Conservation (phyloP, 108 stramenopile species). For the Cyclostephanos tholiformis region DNA sequence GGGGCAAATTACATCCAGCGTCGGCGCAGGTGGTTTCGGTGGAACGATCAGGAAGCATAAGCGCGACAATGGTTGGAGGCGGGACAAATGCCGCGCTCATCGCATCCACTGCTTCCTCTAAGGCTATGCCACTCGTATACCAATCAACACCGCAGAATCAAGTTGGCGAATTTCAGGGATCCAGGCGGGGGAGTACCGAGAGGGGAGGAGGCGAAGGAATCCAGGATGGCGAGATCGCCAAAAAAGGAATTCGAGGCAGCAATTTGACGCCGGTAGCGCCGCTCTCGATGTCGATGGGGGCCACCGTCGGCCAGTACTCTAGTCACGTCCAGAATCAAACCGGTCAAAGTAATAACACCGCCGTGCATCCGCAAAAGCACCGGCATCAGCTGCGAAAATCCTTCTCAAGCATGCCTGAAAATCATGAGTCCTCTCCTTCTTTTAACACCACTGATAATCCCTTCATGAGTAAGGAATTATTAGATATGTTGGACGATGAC, state of each 20-base stretch:
- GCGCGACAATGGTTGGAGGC: background rate
- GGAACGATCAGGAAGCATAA: background rate
- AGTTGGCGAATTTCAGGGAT: background rate
- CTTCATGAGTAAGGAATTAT: conserved; percentile 21
- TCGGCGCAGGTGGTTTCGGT: background rate
- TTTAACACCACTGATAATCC: conserved; percentile 31
- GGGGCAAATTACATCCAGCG: background rate
- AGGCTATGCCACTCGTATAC: background rate
- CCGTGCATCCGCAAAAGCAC: background rate
- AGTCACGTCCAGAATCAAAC: background rate
- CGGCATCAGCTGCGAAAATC: no score
- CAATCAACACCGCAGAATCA: conserved; percentile 10
- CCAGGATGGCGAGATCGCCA: background rate
- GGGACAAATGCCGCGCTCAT: background rate
- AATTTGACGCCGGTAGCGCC: background rate
- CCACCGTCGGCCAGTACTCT: background rate
- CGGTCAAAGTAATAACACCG: background rate
- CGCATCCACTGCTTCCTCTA: no score
- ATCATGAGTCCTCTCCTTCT: conserved; percentile 10
- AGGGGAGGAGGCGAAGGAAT: background rate
- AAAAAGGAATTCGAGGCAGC: background rate
- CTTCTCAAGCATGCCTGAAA: background rate
- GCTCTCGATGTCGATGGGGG: background rate
- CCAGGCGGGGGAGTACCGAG: background rate
- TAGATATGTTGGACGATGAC: conserved; percentile 35